phyloP scores from a whole-genome alignment of 2,329 filamentous ascomycete species.

The Fusarium beomiforme region DNA sequence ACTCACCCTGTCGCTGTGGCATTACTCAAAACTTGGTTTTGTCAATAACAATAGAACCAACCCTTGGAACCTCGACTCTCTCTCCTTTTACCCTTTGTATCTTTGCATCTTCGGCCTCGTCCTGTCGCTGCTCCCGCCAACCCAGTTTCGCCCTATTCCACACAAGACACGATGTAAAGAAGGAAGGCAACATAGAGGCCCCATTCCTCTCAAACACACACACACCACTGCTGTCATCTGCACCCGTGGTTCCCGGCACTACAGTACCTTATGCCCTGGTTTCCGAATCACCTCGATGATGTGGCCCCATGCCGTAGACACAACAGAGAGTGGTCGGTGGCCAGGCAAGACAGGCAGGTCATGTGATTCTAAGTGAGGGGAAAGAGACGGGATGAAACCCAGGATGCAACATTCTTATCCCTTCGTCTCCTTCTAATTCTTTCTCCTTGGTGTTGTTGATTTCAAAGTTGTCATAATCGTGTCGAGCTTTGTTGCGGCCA shows the following conservation, averaged over 20 bases:
- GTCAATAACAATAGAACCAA: conserved; percentile 7
- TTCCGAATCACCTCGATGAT: conserved; percentile 39
- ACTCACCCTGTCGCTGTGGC: conserved; percentile 18
- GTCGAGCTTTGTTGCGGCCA: conserved; percentile 14
- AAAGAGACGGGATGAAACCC: conserved; percentile 44
- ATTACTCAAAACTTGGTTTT: conserved; percentile 33
- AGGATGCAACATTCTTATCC: conserved; percentile 25
- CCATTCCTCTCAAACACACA: background rate
- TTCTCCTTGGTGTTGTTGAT: conserved; percentile 10
- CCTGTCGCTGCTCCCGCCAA: background rate
- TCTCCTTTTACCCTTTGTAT: background rate
- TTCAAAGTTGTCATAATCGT: background rate
- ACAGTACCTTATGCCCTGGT: conserved; percentile 21
- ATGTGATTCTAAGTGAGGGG: conserved; percentile 48
- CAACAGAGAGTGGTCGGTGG: conserved; percentile 34
- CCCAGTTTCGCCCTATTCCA: conserved; percentile 19
- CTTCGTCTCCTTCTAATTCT: conserved; percentile 15
- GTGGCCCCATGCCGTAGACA: conserved; percentile 38
- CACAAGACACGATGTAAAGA: conserved; percentile 10
- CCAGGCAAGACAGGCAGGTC: conserved; percentile 38
- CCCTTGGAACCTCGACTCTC: background rate
- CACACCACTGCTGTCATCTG: conserved; percentile 8
- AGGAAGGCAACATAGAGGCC: conserved; percentile 4
- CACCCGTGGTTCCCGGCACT: conserved; percentile 27
- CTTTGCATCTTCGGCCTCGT: background rate